Evolutionary conservation across 1,284 basidiomycete genomes (phyloP).

Genomic region (Boletus smithii): DNA sequence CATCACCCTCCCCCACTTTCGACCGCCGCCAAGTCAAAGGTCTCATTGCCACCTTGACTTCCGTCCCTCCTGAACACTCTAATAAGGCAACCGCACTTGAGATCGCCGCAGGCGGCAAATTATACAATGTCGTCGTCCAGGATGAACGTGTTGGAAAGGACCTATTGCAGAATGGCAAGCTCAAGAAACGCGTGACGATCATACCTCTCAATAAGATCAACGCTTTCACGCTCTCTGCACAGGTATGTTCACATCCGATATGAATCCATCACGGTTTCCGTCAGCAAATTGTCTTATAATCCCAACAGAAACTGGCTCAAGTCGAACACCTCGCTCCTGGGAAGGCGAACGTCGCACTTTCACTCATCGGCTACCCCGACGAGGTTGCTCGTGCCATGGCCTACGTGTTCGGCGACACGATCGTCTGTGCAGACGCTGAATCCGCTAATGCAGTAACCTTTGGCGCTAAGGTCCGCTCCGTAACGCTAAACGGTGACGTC

Average conservation of each 20-base stretch:
- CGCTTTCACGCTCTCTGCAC: constrained; percentile 58
- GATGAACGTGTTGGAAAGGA: constrained; percentile 88
- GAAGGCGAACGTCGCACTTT: constrained; percentile 83
- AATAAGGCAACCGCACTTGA: constrained; percentile 89
- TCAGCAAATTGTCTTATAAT: background rate
- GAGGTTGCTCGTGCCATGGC: constrained; percentile 89
- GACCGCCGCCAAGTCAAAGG: constrained; percentile 90
- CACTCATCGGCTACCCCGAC: constrained; percentile 81
- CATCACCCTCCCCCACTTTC: constrained; percentile 76
- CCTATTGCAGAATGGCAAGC: constrained; percentile 77
- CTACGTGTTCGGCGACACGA: constrained; percentile 91
- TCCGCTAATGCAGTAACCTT: constrained; percentile 92
- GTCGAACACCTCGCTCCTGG: constrained; percentile 78
- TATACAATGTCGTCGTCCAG: constrained; percentile 95
- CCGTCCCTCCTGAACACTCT: constrained; percentile 68
- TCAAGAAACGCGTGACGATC: constrained; percentile 90
- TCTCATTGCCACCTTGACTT: constrained; percentile 83
- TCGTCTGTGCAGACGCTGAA: constrained; percentile 89
- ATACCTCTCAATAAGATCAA: constrained; percentile 94
- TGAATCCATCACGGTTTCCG: background rate
- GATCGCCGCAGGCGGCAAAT: constrained; percentile 84
- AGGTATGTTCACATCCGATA: constrained; percentile 42
- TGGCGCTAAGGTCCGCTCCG: constrained; percentile 69
- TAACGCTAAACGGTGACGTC: constrained; percentile 93
- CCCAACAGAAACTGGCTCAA: constrained; percentile 66